Evolutionary conservation across 1,284 basidiomycete species (phyloP).

Genomic region (Amylostereum areolatum): DNA sequence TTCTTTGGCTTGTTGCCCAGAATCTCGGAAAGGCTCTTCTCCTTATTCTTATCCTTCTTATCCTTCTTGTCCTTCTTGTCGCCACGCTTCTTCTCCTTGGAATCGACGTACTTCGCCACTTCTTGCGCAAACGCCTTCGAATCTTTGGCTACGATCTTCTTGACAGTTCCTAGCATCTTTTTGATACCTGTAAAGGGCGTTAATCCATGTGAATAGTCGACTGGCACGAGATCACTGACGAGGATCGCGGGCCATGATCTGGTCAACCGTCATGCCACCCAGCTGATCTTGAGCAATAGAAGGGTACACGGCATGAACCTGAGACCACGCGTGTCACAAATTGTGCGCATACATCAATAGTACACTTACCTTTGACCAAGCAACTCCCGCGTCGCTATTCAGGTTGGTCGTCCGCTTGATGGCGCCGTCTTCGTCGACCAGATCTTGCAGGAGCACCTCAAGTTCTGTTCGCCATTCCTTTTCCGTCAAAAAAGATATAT

Average conservation of each 20-base stretch:
- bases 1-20: constrained; percentile 23
- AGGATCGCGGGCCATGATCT: constrained; percentile 42
- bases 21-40: constrained; percentile 16
- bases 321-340: background rate
- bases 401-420: constrained; percentile 47
- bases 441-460: constrained; percentile 44
- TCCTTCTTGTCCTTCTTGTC: constrained; percentile 30
- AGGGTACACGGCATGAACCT: constrained; percentile 62
- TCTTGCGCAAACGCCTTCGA: constrained; percentile 46
- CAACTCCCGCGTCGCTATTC: constrained; percentile 52
- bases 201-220: background rate
- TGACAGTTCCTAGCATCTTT: constrained; percentile 43
- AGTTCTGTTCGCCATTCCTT: constrained; percentile 55
- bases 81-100: constrained; percentile 51
- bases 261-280: constrained; percentile 39
- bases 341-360: background rate
- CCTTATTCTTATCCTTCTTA: constrained; percentile 29
- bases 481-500: constrained; percentile 50
- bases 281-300: constrained; percentile 40
- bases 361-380: constrained; percentile 47
- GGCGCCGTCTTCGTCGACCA: constrained; percentile 52
- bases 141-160: constrained; percentile 43
- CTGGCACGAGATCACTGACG: constrained; percentile 24
- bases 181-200: constrained; percentile 27
- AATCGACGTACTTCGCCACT: constrained; percentile 60